phyloP scores from a whole-genome alignment of 306 rosid species.

The Vachellia pachyceras region DNA sequence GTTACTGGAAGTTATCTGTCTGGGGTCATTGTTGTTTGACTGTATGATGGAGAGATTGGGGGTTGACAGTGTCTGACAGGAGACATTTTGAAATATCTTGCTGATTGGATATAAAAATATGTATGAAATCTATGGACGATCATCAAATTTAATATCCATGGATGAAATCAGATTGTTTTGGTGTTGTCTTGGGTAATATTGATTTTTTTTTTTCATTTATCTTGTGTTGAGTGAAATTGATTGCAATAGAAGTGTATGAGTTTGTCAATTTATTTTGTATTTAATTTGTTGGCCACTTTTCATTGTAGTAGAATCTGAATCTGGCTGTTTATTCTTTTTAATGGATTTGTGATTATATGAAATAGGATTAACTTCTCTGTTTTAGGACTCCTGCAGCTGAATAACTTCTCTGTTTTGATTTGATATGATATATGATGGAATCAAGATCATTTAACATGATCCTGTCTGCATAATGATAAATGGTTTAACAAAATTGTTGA shows the following conservation, averaged over 20 bases:
- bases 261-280: not conserved
- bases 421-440: not conserved
- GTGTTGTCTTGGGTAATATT: not conserved
- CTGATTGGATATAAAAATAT: not conserved
- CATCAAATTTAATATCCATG: not conserved
- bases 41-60: conserved; percentile 2
- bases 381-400: not conserved
- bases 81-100: conserved; percentile 15
- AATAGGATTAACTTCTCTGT: not conserved
- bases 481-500: conserved; percentile 13
- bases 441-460: conserved; percentile 19
- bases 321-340: not conserved
- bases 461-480: conserved; percentile 1
- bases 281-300: not conserved
- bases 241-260: not conserved
- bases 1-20: not conserved
- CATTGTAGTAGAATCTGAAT: not conserved
- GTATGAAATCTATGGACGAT: not conserved
- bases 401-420: not conserved
- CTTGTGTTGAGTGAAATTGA: not conserved
- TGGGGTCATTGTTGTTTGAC: not conserved
- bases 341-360: not conserved
- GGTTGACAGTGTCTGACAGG: not conserved
- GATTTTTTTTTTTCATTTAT: not conserved
- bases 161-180: not conserved